Percentiles rank a stretch among this genome's conserved stretches.
Conservation (phyloP, 768 basidiomycete genomes). For the Pulveroboletus ravenelii region DNA sequence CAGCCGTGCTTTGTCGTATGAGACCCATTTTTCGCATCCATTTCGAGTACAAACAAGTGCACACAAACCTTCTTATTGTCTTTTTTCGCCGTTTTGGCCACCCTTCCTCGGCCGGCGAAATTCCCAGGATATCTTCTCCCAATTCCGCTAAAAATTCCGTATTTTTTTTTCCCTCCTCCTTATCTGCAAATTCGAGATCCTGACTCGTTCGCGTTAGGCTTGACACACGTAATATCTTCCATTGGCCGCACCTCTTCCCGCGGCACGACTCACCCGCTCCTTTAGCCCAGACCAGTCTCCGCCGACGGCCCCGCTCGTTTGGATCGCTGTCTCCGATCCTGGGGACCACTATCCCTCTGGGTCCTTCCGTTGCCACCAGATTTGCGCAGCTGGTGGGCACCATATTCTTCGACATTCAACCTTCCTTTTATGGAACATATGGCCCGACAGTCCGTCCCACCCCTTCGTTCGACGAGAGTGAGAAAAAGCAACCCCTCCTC, state of each 20-base stretch:
- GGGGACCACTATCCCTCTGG: no score
- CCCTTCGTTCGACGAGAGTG: no score
- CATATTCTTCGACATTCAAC: conserved; percentile 19
- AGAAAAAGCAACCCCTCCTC: neutral
- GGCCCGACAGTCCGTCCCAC: conserved; percentile 16
- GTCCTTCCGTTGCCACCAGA: conserved; percentile 15
- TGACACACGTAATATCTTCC: conserved; percentile 29
- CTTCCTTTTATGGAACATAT: conserved; percentile 21
- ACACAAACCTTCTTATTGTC: conserved; percentile 46
- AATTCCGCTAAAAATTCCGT: conserved; percentile 30
- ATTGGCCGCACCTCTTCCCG: conserved; percentile 27
- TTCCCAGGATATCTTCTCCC: conserved; percentile 29
- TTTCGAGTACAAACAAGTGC: conserved; percentile 36
- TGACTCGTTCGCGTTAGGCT: conserved; percentile 32
- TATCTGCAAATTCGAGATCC: conserved; percentile 28
- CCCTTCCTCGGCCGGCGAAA: conserved; percentile 30
- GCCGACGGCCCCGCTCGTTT: conserved; percentile 28
- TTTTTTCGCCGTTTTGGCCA: conserved; percentile 27
- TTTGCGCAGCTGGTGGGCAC: neutral
- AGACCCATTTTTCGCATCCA: conserved; percentile 26
- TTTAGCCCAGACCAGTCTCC: conserved; percentile 16
- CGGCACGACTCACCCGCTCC: conserved; percentile 20
- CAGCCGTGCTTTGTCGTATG: conserved; percentile 27
- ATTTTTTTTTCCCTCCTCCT: conserved; percentile 28
- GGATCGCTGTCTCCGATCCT: conserved; percentile 8